These are phyloP conservation scores for Racocetra persica DNA, from an alignment of 371 early-diverging fungal genomes.

Conservation along the genomic window DNA sequence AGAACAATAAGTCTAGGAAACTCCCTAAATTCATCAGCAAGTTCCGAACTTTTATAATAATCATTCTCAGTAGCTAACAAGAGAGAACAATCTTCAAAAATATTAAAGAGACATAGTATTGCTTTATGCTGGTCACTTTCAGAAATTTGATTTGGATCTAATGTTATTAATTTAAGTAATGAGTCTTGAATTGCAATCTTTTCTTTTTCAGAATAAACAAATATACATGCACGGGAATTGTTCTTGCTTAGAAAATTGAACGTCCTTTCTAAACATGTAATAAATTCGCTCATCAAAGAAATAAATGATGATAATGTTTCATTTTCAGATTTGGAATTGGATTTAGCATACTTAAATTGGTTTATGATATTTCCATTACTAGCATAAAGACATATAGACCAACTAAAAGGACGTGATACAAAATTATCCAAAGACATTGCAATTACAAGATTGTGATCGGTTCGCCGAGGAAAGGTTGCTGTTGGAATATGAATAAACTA, in stretches of 20 bases:
- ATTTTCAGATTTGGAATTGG: background rate
- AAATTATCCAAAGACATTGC: slow-evolving; percentile 48
- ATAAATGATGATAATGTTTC: slow-evolving; percentile 8
- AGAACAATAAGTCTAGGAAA: slow-evolving; percentile 46
- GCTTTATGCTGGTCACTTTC: slow-evolving; percentile 44
- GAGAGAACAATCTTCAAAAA: slow-evolving; percentile 53
- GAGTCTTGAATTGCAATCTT: slow-evolving; percentile 45
- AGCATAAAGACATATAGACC: slow-evolving; percentile 43
- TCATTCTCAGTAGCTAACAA: slow-evolving; percentile 42
- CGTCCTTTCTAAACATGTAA: slow-evolving; percentile 23
- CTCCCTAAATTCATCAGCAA: slow-evolving; percentile 24
- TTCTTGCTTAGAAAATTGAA: slow-evolving; percentile 35
- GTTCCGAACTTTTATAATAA: slow-evolving; percentile 32
- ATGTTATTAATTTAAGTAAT: slow-evolving; percentile 45
- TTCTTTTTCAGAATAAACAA: slow-evolving; percentile 45
- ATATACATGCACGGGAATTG: slow-evolving; percentile 47
- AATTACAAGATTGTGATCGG: slow-evolving; percentile 49
- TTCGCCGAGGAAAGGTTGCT: slow-evolving; percentile 41
- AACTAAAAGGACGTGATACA: slow-evolving; percentile 45
- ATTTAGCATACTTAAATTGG: background rate
- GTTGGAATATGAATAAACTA: slow-evolving; percentile 52
- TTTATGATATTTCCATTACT: slow-evolving; percentile 7
- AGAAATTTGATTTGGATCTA: no score
- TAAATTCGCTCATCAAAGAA: slow-evolving; percentile 42
- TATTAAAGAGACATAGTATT: slow-evolving; percentile 46